Conservation (phyloP, 345 rosid species). For the Laguncularia racemosa region DNA sequence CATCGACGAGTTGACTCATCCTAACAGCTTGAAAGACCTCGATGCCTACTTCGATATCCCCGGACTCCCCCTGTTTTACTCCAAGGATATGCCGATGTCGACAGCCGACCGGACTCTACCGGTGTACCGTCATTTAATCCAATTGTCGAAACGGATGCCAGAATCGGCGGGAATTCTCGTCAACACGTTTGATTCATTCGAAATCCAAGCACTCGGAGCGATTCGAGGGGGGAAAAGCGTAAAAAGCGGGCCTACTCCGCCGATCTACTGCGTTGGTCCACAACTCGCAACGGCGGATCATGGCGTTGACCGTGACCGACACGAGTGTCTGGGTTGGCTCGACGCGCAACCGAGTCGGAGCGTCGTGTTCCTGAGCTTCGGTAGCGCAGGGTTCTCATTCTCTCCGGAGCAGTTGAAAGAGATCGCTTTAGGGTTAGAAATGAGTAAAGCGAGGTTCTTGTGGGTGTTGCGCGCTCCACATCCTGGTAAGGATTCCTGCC, state of each 20-base stretch:
- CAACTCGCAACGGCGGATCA: not conserved
- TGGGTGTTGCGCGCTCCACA: conserved; percentile 14
- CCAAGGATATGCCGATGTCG: conserved; percentile 11
- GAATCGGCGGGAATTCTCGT: conserved; percentile 14
- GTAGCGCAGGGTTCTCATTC: conserved; percentile 9
- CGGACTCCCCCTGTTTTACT: conserved; percentile 4
- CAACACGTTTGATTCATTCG: conserved; percentile 18
- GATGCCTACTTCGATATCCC: conserved; percentile 5
- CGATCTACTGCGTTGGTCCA: conserved; percentile 12
- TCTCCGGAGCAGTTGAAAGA: conserved; percentile 7
- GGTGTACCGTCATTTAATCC: conserved; percentile 1
- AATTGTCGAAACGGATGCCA: conserved; percentile 1
- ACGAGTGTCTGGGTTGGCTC: conserved; percentile 12
- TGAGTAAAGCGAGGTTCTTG: conserved; percentile 13
- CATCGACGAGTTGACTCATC: conserved; percentile 1
- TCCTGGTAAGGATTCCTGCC: not conserved
- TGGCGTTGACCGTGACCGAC: not conserved
- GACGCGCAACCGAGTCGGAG: conserved; percentile 13
- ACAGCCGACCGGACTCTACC: conserved; percentile 3
- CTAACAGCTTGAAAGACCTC: conserved; percentile 9
- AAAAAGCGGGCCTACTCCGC: conserved; percentile 6
- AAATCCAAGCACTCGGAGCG: conserved; percentile 2
- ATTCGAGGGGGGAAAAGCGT: conserved; percentile 6
- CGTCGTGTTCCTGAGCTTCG: conserved; percentile 21
- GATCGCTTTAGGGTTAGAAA: conserved; percentile 17